Base-by-base conservation (phyloP, 179 eudicot species). In the Patellifolia procumbens region DNA sequence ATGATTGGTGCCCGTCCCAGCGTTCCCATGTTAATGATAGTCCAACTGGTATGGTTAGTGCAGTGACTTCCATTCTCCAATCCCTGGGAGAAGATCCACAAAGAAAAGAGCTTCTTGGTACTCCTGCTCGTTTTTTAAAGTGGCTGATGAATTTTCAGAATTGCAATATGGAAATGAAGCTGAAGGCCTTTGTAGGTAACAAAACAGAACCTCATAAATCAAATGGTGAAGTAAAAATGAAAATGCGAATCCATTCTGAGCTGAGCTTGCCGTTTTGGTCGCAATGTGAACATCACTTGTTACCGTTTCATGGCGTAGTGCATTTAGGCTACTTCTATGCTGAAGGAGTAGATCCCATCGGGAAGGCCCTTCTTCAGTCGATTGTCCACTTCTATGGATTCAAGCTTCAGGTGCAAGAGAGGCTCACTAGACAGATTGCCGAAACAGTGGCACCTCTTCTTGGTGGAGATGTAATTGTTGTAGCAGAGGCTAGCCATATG, bases 391-490 rank as follows among this genome's bases (percentile, higher is more conserved):
- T 89, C 71, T 87, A 84, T 64, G 97, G 98, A 26, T 88, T 91
- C 76, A 94, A 92, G 86, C 96, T 94, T 39, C 98, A 94, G 80
- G 96, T 94, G 12, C 98, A 94, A 79, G 98, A 94, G 83, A 88
- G 98, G 84, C 86, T 94, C 15, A 92, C 97, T 0, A 84, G 93
- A 64, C 98, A 94, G 78, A 85, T 94, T 73, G 97, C 96, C 17
- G 97, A 92, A 82, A 86, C 90, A 4, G 85, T 86, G 70, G 90
- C 96, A 8, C 86, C 90, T 8, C 34, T 87, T 55, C 80, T 92
- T 7, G 98, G 94, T 7, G 91, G 87, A 72, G 96, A 94, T 69
- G 81, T 92, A 15, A 92, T 94, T 80, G 98, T 94, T 22, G 91
- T 94, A 9, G 97, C 88, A 0, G 98, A 94, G 80, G 96, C 97